Conservation (phyloP, 371 early-diverging fungal species). For the Rhizopus delemar region DNA sequence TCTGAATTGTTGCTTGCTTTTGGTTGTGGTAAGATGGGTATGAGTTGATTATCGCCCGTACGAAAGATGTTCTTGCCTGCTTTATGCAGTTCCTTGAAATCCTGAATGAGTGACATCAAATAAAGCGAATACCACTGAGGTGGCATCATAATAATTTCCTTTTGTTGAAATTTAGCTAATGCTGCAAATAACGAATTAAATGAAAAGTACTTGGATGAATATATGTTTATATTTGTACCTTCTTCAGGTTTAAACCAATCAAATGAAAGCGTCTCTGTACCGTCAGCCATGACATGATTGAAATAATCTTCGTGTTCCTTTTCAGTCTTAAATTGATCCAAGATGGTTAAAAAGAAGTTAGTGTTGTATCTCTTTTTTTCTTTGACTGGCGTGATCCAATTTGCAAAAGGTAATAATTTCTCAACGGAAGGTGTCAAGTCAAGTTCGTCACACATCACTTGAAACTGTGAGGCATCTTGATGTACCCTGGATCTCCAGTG, state of each 20-base stretch:
- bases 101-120: slow-evolving; percentile 33
- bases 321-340: slow-evolving; percentile 22
- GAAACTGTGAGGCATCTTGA: slow-evolving; percentile 54
- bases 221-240: background rate
- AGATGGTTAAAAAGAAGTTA: slow-evolving; percentile 70
- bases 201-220: no score
- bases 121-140: slow-evolving; percentile 70
- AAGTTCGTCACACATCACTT: slow-evolving; percentile 50
- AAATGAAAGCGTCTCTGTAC: slow-evolving; percentile 61
- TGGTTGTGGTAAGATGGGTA: slow-evolving; percentile 53
- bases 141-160: slow-evolving; percentile 50
- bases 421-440: slow-evolving; percentile 49
- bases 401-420: slow-evolving; percentile 59
- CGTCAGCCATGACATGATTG: slow-evolving; percentile 50
- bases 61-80: slow-evolving; percentile 44
- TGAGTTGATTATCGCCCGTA: slow-evolving; percentile 16
- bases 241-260: slow-evolving; percentile 75
- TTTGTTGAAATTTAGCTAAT: slow-evolving; percentile 21
- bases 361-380: slow-evolving; percentile 74
- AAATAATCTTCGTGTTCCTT: slow-evolving; percentile 18
- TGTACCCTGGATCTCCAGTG: slow-evolving; percentile 60
- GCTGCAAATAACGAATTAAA: slow-evolving; percentile 6
- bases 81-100: slow-evolving; percentile 30
- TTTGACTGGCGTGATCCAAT: slow-evolving; percentile 78
- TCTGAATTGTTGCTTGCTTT: slow-evolving; percentile 15